Conservation (phyloP, 495 filamentous ascomycete species). For the Neurospora hispaniola region DNA sequence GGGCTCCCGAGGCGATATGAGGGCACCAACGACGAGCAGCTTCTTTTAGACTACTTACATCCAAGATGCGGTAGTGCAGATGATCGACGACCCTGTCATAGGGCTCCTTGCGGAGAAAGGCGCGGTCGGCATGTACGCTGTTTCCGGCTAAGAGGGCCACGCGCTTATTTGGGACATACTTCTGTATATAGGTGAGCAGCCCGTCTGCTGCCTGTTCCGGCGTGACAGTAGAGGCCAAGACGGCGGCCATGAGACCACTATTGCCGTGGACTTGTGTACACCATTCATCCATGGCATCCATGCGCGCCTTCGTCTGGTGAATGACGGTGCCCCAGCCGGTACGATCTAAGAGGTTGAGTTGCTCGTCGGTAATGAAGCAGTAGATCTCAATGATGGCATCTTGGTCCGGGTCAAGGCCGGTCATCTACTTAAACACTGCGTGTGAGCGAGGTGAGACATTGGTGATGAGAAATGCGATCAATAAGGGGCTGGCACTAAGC, state of each 20-base stretch:
- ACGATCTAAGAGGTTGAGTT: slow-evolving; percentile 66
- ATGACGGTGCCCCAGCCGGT: slow-evolving; percentile 72
- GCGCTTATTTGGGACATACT: slow-evolving; percentile 50
- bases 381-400: slow-evolving; percentile 88
- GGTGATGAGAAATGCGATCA: not conserved
- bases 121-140: slow-evolving; percentile 79
- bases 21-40: slow-evolving; percentile 70
- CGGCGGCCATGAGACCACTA: slow-evolving; percentile 70
- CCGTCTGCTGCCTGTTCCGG: slow-evolving; percentile 59
- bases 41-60: slow-evolving; percentile 88
- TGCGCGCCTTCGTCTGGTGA: slow-evolving; percentile 56
- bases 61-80: slow-evolving; percentile 81
- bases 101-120: slow-evolving; percentile 64
- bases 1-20: slow-evolving; percentile 29
- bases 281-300: slow-evolving; percentile 67
- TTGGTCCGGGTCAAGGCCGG: slow-evolving; percentile 65
- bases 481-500: slow-evolving; percentile 3
- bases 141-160: slow-evolving; percentile 77
- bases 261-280: slow-evolving; percentile 47
- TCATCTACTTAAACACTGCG: slow-evolving; percentile 55
- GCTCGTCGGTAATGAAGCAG: slow-evolving; percentile 78
- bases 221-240: slow-evolving; percentile 61
- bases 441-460: not conserved
- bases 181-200: slow-evolving; percentile 68
- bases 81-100: slow-evolving; percentile 63